Base-by-base conservation (phyloP, 2,329 filamentous ascomycete species). In the Hypomyces perniciosus region DNA sequence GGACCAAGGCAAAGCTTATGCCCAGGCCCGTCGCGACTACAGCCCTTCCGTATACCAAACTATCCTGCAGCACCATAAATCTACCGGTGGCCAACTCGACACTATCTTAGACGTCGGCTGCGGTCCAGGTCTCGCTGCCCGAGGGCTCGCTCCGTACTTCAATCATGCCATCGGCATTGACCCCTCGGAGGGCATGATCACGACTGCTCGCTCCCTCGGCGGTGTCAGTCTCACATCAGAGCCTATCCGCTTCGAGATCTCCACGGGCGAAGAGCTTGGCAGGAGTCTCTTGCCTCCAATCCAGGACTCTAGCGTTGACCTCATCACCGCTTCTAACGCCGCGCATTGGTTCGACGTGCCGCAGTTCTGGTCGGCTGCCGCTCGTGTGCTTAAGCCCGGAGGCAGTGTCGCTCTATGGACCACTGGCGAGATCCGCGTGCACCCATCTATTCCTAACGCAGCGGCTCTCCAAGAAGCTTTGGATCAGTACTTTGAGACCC, bases 261-360 rank as follows among this genome's bases (percentile, higher is more conserved):
- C 68, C 1, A 59, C 63, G 0, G 76, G 76, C 2, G 76, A 80
- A 54, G 63, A 68, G 0, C 65, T 79, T 2, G 69, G 67, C 13
- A 48, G 55, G 2, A 49, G 62, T 2, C 53, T 69, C 10, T 65
- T 39, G 54, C 54, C 39, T 29, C 58, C 59, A 1, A 52, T 74
- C 4, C 54, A 53, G 2, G 66, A 68, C 27, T 58, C 51, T 8
- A 70, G 62, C 47, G 70, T 80, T 7, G 77, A 80, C 57, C 61
- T 80, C n/a, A 66, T 80, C 54, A 74, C 70, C 0, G 71, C 72
- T 65, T 74, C 74, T 0, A 77, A 69, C 3, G 72, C 76, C 0
- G 76, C 76, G 0, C 80, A 83, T 61, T 83, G 79, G 79, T 81
- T 83, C 63, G 70, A 82, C 56, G 72, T 81, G 70, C 55, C 65